A percentile compares a stretch with the other conserved stretches of the same genome.
Conservation (phyloP, 768 basidiomycete species). For the Auricularia cornea region DNA sequence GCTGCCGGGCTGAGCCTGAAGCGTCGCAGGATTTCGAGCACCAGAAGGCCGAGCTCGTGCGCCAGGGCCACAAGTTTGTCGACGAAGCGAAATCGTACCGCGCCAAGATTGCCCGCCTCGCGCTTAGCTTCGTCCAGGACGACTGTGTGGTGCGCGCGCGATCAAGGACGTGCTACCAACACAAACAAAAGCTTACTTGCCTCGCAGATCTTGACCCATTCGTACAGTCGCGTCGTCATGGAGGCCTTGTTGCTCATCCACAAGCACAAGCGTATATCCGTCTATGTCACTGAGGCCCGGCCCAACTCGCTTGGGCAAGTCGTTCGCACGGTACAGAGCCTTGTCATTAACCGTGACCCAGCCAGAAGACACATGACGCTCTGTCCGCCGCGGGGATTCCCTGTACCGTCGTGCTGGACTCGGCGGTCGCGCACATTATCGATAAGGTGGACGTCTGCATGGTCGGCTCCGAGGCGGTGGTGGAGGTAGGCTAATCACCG, state of each 20-base stretch:
- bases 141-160: slow-evolving; percentile 73
- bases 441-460: slow-evolving; percentile 92
- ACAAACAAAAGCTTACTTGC: not conserved
- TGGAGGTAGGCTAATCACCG: slow-evolving; percentile 42
- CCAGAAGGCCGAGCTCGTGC: slow-evolving; percentile 74
- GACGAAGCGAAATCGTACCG: slow-evolving; percentile 77
- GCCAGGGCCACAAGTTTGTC: slow-evolving; percentile 71
- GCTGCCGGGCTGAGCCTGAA: not conserved
- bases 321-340: slow-evolving; percentile 4
- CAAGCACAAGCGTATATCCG: slow-evolving; percentile 82
- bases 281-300: slow-evolving; percentile 94
- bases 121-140: slow-evolving; percentile 91
- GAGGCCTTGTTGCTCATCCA: slow-evolving; percentile 87
- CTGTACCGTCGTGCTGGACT: slow-evolving; percentile 90
- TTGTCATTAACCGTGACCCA: not conserved
- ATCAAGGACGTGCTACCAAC: not conserved
- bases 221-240: slow-evolving; percentile 93
- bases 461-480: slow-evolving; percentile 96
- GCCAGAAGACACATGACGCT: slow-evolving; percentile 69
- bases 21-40: slow-evolving; percentile 64
- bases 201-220: slow-evolving; percentile 86
- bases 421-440: slow-evolving; percentile 95
- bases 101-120: slow-evolving; percentile 78
- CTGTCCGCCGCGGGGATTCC: slow-evolving; percentile 88
- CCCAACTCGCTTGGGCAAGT: slow-evolving; percentile 80